These are phyloP conservation scores for Lablab purpureus DNA, from an alignment of 306 rosid genomes.

Conservation along the genomic window DNA sequence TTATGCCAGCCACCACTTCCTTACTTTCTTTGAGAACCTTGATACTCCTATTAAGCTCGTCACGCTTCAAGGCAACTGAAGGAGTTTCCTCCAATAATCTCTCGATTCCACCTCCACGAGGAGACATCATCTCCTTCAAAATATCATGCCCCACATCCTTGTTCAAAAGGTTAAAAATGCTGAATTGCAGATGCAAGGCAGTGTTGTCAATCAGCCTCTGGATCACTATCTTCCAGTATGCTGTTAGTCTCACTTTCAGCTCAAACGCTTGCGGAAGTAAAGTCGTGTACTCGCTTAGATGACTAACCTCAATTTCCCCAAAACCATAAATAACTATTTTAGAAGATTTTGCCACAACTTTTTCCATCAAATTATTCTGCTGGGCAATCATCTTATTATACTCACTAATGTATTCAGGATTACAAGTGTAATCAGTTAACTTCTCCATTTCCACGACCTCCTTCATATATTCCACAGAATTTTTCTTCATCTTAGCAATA, in stretches of 20 bases:
- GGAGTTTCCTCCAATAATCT: conserved; percentile 65
- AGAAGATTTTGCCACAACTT: background rate
- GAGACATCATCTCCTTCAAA: conserved; percentile 18
- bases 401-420: conserved; percentile 36
- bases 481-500: conserved; percentile 44
- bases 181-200: conserved; percentile 55
- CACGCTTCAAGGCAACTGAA: conserved; percentile 41
- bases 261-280: conserved; percentile 53
- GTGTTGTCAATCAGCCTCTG: conserved; percentile 54
- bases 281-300: background rate
- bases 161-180: conserved; percentile 44
- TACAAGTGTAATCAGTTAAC: conserved; percentile 52
- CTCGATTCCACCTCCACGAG: conserved; percentile 49
- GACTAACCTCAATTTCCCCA: conserved; percentile 41
- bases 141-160: conserved; percentile 53
- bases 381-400: conserved; percentile 30
- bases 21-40: background rate
- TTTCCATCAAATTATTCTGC: background rate
- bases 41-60: conserved; percentile 40
- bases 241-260: conserved; percentile 49
- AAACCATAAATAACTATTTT: conserved; percentile 24
- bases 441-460: conserved; percentile 56
- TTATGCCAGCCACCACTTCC: background rate
- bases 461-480: conserved; percentile 32
- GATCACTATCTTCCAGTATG: conserved; percentile 62